A percentile compares a stretch with the other conserved stretches of the same genome.
These are phyloP conservation scores for Candida multigemmis DNA, from an alignment of 805 yeast genomes.

Conservation along the genomic window DNA sequence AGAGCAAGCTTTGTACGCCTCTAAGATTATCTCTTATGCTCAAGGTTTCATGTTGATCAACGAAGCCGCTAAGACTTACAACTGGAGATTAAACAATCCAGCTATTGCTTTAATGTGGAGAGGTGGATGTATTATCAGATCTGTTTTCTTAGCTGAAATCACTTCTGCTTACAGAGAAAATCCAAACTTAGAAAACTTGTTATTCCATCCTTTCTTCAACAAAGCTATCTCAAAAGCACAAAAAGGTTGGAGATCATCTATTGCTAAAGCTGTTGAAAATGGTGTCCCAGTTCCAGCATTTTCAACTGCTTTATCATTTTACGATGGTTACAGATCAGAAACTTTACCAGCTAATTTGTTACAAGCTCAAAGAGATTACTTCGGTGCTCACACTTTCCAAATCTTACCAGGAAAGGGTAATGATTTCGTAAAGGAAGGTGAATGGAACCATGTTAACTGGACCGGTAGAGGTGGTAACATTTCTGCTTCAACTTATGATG, in stretches of 20 bases:
- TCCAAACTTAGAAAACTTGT: conserved; percentile 90
- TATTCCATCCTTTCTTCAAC: conserved; percentile 92
- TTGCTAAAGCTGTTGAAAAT: conserved; percentile 65
- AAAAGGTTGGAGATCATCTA: conserved; percentile 87
- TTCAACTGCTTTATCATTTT: conserved; percentile 93
- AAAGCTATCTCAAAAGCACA: conserved; percentile 90
- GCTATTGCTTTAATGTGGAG: conserved; percentile 99
- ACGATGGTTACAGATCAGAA: conserved; percentile 97
- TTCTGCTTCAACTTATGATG: conserved; percentile 90
- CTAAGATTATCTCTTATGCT: conserved; percentile 96
- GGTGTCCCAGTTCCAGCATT: conserved; percentile 99
- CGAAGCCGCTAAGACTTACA: conserved; percentile 95
- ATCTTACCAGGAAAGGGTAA: conserved; percentile 82
- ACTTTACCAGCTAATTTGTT: conserved; percentile 94
- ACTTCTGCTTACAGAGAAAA: conserved; percentile 91
- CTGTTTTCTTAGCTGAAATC: conserved; percentile 95
- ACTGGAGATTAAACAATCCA: conserved; percentile 96
- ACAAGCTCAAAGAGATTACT: conserved; percentile 99
- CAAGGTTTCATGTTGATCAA: conserved; percentile 99
- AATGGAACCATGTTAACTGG: conserved; percentile 96
- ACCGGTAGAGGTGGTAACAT: conserved; percentile 98
- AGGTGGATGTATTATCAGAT: conserved; percentile 99
- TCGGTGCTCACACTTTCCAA: conserved; percentile 98
- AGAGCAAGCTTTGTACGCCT: conserved; percentile 97
- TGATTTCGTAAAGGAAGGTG: conserved; percentile 66